These are phyloP conservation scores for Pseudogymnoascus sp. DNA, from an alignment of 2,329 filamentous ascomycete species.

Conservation along the genomic window DNA sequence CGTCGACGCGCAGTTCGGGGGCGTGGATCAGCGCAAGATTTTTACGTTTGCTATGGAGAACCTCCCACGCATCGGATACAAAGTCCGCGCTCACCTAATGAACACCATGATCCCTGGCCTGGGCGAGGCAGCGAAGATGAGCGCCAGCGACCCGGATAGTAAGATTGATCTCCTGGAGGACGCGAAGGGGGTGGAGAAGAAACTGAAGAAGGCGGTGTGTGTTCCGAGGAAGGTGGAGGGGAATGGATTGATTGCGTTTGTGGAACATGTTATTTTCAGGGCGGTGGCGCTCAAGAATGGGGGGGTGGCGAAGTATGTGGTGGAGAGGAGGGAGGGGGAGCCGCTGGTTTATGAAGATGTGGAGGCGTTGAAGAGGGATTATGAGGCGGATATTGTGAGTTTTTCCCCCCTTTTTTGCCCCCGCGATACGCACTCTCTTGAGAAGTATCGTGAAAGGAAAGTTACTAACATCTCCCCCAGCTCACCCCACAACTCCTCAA, in stretches of 20 bases:
- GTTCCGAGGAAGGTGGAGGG: conserved; percentile 68
- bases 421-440: too few relatives aligned
- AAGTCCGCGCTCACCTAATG: conserved; percentile 60
- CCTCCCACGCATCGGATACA: conserved; percentile 78
- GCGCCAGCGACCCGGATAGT: conserved; percentile 62
- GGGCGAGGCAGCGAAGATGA: conserved; percentile 75
- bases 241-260: conserved; percentile 79
- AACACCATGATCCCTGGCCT: conserved; percentile 88
- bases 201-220: conserved; percentile 77
- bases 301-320: conserved; percentile 53
- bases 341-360: conserved; percentile 74
- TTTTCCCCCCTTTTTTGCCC: too few relatives aligned
- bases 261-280: conserved; percentile 79
- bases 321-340: conserved; percentile 61
- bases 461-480: conserved; percentile 30
- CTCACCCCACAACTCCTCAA: conserved; percentile 84
- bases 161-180: conserved; percentile 92
- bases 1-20: conserved; percentile 83
- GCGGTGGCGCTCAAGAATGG: conserved; percentile 52
- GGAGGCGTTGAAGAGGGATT: conserved; percentile 68
- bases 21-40: conserved; percentile 79
- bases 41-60: conserved; percentile 80
- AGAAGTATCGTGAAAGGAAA: too few relatives aligned
- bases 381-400: conserved; percentile 61
- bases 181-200: conserved; percentile 66